Evolutionary conservation across 2,329 filamentous ascomycete species (phyloP), one percentile per base, ranked within the genome.

Genomic region (Fonsecaea nubica): DNA sequence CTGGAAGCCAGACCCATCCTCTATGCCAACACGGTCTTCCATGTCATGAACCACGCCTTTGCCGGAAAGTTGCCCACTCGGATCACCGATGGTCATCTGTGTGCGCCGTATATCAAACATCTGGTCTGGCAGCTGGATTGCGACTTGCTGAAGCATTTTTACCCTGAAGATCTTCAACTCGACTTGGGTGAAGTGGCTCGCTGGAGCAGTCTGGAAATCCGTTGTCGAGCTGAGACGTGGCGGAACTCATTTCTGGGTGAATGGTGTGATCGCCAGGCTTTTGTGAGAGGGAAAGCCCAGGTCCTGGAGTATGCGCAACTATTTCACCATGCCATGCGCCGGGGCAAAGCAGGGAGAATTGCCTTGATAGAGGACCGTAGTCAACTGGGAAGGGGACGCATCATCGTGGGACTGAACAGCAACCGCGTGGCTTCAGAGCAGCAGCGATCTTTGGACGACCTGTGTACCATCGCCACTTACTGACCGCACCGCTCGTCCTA

Each of bases 101-200:
- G 56, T 33, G 63, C 58, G 15, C 50, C 62, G 33, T 56, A 68
- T 50, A 53, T 72, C 25, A 67, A 64, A 25, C 64, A 71, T 33
- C 48, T 71, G 38, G 64, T 69, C 32, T 72, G 71, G 71, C 68
- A 70, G 32, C 48, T 72, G 30, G 70, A 71, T 42, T 72, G 69
- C 38, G 71, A 72, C 35, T 61, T 71, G 57, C 38, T 72, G 55
- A 71, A 65, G 42, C 59, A 53, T n/a, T 65, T 68, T 36, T 64
- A 69, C 36, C 32, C 56, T 6, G 66, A 68, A 59, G 69, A 69
- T 36, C 21, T 66, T n/a, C 38, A 50, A 21, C 48, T 72, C 21
- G 58, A 63, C 21, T 40, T 48, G 8, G 40, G n/a, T 8, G 64
- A 68, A 25, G n/a, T 57, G 5, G 38, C 25, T 18, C 40, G 58